Conservation (phyloP, 306 rosid genomes). For the Dalbergia cochinchinensis region DNA sequence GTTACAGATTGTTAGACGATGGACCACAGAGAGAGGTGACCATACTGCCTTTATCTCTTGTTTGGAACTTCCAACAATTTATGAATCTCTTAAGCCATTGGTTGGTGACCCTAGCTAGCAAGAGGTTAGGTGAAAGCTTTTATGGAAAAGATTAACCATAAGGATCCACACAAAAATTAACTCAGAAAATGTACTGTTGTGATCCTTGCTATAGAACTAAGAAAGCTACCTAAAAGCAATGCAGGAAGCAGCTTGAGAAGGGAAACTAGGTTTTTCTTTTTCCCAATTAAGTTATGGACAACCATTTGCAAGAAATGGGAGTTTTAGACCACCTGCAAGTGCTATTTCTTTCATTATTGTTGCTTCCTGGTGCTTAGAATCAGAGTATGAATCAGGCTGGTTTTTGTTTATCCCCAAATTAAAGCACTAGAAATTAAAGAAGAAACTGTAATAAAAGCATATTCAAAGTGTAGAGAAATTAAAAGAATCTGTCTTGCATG, state of each 20-base stretch:
- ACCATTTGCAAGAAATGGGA: slow-evolving; percentile 40
- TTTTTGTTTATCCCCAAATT: background rate
- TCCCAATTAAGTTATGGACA: slow-evolving; percentile 47
- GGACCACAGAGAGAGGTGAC: slow-evolving; percentile 64
- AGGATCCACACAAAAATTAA: slow-evolving; percentile 31
- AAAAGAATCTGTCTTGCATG: slow-evolving; percentile 39
- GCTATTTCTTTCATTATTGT: slow-evolving; percentile 32
- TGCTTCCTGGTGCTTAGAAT: slow-evolving; percentile 5
- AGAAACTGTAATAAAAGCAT: slow-evolving; percentile 26
- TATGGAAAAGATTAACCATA: slow-evolving; percentile 56
- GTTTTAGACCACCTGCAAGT: slow-evolving; percentile 51
- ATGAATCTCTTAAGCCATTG: slow-evolving; percentile 56
- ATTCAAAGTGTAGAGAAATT: slow-evolving; percentile 11
- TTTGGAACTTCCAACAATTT: slow-evolving; percentile 55
- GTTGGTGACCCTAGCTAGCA: slow-evolving; percentile 43
- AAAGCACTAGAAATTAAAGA: slow-evolving; percentile 15
- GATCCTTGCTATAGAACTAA: slow-evolving; percentile 31
- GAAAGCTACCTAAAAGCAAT: slow-evolving; percentile 41
- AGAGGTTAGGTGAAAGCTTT: slow-evolving; percentile 62
- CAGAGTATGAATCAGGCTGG: slow-evolving; percentile 22
- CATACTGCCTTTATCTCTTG: slow-evolving; percentile 51
- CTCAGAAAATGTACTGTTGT: slow-evolving; percentile 17
- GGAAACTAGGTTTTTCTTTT: slow-evolving; percentile 59
- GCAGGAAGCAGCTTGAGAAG: slow-evolving; percentile 37
- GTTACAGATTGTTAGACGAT: slow-evolving; percentile 53